A percentile compares a stretch with the other conserved stretches of the same genome.
phyloP scores from a whole-genome alignment of 345 rosid species.

The Carallia pectinifolia region DNA sequence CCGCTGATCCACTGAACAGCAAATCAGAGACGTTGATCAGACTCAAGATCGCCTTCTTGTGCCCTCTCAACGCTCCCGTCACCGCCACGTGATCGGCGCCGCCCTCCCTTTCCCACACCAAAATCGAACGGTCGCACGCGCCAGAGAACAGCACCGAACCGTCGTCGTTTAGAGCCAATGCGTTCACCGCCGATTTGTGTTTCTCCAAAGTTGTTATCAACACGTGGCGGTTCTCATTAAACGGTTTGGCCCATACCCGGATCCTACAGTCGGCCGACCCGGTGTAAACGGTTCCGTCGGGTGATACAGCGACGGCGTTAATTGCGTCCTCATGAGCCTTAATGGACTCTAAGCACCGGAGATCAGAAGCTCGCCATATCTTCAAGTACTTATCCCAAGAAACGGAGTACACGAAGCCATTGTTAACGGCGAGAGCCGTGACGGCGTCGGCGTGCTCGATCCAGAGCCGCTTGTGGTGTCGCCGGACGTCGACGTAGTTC shows the following conservation, averaged over 20 bases:
- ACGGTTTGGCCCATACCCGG: constrained; percentile 71
- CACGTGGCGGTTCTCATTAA: constrained; percentile 43
- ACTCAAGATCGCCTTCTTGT: constrained; percentile 63
- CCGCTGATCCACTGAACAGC: constrained; percentile 85
- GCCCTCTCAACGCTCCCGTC: constrained; percentile 86
- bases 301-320: constrained; percentile 68
- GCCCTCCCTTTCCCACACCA: constrained; percentile 94
- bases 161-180: constrained; percentile 63
- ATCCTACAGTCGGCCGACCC: constrained; percentile 85
- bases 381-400: constrained; percentile 87
- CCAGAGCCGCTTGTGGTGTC: constrained; percentile 72
- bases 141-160: constrained; percentile 86
- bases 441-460: constrained; percentile 91
- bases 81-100: constrained; percentile 66
- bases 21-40: constrained; percentile 54
- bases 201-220: constrained; percentile 71
- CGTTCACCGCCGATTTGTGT: constrained; percentile 87
- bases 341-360: constrained; percentile 71
- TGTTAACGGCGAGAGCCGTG: constrained; percentile 59
- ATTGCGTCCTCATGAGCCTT: constrained; percentile 83
- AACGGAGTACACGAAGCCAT: constrained; percentile 67
- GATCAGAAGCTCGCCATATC: constrained; percentile 68
- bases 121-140: constrained; percentile 87
- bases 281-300: constrained; percentile 69
- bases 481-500: constrained; percentile 77